Base-by-base conservation (phyloP, 441 rosid species). In the Gossypium davidsonii region DNA sequence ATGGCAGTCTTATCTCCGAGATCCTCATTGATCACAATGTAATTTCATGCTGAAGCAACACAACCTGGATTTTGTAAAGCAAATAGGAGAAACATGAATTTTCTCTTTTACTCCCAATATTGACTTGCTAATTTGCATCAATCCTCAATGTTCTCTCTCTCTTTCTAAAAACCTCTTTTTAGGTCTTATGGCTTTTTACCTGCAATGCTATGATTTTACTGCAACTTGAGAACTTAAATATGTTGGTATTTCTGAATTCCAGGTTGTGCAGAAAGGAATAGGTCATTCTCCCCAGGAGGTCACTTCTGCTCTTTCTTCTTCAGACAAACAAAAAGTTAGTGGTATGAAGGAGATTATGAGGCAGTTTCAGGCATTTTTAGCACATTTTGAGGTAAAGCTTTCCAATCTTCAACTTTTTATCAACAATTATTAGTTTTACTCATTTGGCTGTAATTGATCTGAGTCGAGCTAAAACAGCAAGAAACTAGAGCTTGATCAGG, bases 1-100 rank as follows among this genome's bases (percentile, higher is more conserved):
- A 93, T 79, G 99, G 98, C 70, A 93, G 98, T 83, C 94, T 95
- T 78, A 93, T 95, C 74, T 90, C 90, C 60, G 97, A 91, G 85
- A 85, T 93, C 77, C 82, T 88, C 69, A 83, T 95, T 58, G 91
- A 88, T 85, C 94, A 91, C 57, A 81, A 83, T 71, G 99, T 92
- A 77, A 82, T 92, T 84, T 75, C 23, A 12, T 20, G 59, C 23
- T 63, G 31, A 39, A 37, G 59, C 71, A 51, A 72, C 70, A 34
- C 48, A 39, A 14, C 17, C 25, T 72, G 58, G 67, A 58, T 42
- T 71, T 42, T 58, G 28, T 21, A 39, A 23, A 61, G 56, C 58
- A 72, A 17, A 11, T 42, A 11, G 25, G 21, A 59, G 28, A 71
- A 26, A 17, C 55, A 23, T 20, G 12, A 42, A 42, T n/a, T 25